Evolutionary conservation across 176 grass and related monocot species (phyloP), one percentile per base, ranked within the genome.

Genomic region (Hyparrhenia diplandra): DNA sequence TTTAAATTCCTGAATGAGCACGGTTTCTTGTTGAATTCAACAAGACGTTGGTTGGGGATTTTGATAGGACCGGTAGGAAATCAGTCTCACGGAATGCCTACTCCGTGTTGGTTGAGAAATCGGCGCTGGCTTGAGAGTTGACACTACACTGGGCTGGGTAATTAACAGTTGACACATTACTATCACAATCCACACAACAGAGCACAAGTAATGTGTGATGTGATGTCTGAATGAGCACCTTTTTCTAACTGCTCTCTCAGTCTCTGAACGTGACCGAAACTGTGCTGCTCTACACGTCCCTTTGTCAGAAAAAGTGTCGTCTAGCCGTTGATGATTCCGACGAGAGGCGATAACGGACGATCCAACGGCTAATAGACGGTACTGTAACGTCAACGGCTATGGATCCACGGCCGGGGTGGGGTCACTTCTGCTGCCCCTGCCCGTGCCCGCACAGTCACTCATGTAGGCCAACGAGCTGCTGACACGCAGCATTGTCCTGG

Each of bases 311-410:
- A 69, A 69, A 20, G 20, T 14, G 64, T 21, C 31, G 64, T 21
- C 31, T 20, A 64, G 39, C 75, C 75, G 59, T 78, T 78, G 82
- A 46, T 47, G 36, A 8, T 63, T 62, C 64, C 36, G 29, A 8
- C 73, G 13, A 58, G 20, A 36, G 64, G 64, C 49, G 37, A 49
- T 13, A 28, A 52, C 49, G 27, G 34, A 60, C 37, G 2, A 28
- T 47, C 25, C 55, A 80, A 64, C 75, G 83, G 67, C 75, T 59
- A 24, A 1, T 8, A 79, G 20, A 54, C 27, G 24, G 37, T 41
- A 69, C 10, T 40, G 67, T 36, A 52, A 2, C 57, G 52, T 41
- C 83, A 84, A 89, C 87, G 87, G 82, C 82, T 81, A 71, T 66
- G 71, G 76, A 77, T 69, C 14, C 13, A 14, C 4, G 45, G 14